Evolutionary conservation across 805 yeast genomes (phyloP), one percentile per base, ranked within the genome.

Genomic region (Candida hispaniensis): DNA sequence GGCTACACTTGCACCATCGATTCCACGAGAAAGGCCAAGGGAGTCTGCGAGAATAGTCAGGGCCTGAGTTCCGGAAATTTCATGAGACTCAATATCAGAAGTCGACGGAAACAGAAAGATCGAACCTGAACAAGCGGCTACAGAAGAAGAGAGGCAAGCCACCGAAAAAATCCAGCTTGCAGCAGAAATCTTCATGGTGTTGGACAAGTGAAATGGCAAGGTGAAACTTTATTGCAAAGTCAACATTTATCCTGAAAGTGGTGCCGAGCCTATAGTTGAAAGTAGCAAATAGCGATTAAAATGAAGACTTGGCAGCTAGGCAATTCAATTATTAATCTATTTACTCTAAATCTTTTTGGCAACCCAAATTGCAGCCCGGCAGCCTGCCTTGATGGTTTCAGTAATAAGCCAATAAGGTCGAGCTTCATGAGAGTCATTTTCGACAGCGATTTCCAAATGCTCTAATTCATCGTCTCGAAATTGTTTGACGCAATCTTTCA

Each of bases 381-480:
- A 86, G 2, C 86, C 73, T 32, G 66, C 52, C 54, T 86, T 88
- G 45, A 91, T 85, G 5, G 76, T 72, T 54, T 88, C 97, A 0
- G 96, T 88, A 30, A 91, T 64, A 19, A 88, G 54, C 67, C 79
- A 69, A 58, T 91, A 91, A 2, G 97, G 97, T 32, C 82, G 79
- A 2, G 98, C 98, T 47, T 75, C 73, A 45, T 85, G 81, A 1
- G 97, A 86, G 54, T 88, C 97, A 50, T 91, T 68, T 46, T 80
- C 79, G 13, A 91, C 71, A 1, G 98, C 98, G 0, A 94, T 88
- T 47, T 91, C 83, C 46, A 91, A 66, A 61, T 91, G 98, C 58
- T 88, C 97, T 41, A 88, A 64, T 56, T 88, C 98, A 34, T 88
- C 94, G 52, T 88, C 97, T 52, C 98, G 68, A 54, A 88, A 91